A percentile compares a stretch with the other conserved stretches of the same genome.
These are phyloP conservation scores for Trichosporon faecale DNA, from an alignment of 1,284 basidiomycete genomes.

Conservation along the genomic window DNA sequence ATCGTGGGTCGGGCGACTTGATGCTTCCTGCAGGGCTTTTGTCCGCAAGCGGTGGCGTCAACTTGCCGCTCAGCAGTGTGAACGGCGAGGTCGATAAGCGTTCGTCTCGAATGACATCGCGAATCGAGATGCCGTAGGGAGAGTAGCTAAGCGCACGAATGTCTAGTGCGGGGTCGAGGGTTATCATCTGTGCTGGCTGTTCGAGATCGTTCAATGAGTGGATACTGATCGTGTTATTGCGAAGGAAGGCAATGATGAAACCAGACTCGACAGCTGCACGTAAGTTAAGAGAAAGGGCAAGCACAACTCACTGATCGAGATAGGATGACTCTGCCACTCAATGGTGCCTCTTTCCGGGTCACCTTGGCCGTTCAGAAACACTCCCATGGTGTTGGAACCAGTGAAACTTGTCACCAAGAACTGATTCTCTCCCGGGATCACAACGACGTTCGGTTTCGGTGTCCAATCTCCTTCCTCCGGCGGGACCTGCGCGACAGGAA, in stretches of 20 bases:
- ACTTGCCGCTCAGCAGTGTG: constrained; percentile 35
- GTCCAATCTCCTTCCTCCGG: constrained; percentile 39
- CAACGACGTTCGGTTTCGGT: constrained; percentile 67
- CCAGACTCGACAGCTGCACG: constrained; percentile 72
- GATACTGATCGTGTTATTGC: constrained; percentile 72
- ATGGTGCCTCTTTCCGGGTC: constrained; percentile 85
- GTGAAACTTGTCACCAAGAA: constrained; percentile 61
- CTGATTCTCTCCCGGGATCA: constrained; percentile 67
- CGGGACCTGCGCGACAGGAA: constrained; percentile 71
- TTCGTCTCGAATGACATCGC: constrained; percentile 45
- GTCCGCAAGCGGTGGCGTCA: constrained; percentile 22
- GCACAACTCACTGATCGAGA: constrained; percentile 64
- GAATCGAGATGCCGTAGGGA: constrained; percentile 48
- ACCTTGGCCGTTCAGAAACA: constrained; percentile 77
- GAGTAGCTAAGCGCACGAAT: constrained; percentile 45
- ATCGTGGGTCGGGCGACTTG: not conserved
- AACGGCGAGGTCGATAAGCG: constrained; percentile 33
- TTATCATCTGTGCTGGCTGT: constrained; percentile 65
- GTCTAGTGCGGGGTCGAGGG: constrained; percentile 54
- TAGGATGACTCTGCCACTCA: constrained; percentile 75
- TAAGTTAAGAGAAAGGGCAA: not conserved
- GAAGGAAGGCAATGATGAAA: constrained; percentile 70
- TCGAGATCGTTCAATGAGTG: constrained; percentile 73
- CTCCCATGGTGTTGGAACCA: constrained; percentile 68
- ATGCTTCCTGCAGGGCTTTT: not conserved